phyloP scores from a whole-genome alignment of 2,329 filamentous ascomycete genomes.

The Ceratocystis destructans region DNA sequence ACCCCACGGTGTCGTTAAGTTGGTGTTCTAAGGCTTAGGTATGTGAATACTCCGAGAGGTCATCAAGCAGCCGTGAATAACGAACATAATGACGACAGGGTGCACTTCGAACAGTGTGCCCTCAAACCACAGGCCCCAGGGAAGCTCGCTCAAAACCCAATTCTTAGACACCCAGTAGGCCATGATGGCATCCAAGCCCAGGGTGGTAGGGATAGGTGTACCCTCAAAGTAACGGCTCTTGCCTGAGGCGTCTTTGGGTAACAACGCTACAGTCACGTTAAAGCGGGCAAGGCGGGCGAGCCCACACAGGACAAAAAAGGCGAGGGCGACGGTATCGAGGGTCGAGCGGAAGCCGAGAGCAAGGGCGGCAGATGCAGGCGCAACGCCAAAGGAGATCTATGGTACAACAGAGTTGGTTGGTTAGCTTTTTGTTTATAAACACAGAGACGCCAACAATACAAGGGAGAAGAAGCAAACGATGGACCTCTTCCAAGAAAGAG shows the following conservation, averaged over 20 bases:
- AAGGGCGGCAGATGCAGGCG: constrained; percentile 78
- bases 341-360: constrained; percentile 74
- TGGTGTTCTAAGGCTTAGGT: constrained; percentile 56
- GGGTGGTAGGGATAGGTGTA: constrained; percentile 83
- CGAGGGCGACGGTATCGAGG: constrained; percentile 64
- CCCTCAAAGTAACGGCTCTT: constrained; percentile 96
- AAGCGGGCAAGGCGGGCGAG: constrained; percentile 88
- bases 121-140: constrained; percentile 53
- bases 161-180: constrained; percentile 74
- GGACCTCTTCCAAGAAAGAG: not conserved
- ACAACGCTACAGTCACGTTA: constrained; percentile 81
- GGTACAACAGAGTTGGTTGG: not conserved
- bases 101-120: constrained; percentile 70
- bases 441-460: not conserved
- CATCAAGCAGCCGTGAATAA: constrained; percentile 87
- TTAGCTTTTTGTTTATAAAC: not conserved
- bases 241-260: constrained; percentile 82
- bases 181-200: constrained; percentile 71
- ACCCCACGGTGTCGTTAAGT: too few species aligned
- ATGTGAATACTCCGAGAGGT: constrained; percentile 89
- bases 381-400: constrained; percentile 88
- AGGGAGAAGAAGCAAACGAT: not conserved
- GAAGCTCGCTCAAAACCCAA: constrained; percentile 68
- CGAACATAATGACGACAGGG: constrained; percentile 65
- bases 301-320: constrained; percentile 88